Conservation (phyloP, 805 yeast species). For the Maudiozyma serrabonitensis region DNA sequence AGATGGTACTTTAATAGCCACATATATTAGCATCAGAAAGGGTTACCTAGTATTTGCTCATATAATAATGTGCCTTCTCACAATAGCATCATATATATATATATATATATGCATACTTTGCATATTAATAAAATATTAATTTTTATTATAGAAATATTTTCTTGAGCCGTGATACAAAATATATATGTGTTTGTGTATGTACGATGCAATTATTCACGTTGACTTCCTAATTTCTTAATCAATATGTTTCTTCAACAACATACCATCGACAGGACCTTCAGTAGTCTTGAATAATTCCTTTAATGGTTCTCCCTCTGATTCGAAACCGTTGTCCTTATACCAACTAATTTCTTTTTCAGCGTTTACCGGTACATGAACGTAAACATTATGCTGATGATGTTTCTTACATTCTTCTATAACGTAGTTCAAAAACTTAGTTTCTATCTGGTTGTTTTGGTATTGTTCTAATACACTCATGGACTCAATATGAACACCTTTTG, state of each 20-base stretch:
- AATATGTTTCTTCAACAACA: conserved; percentile 11
- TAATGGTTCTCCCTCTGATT: conserved; percentile 14
- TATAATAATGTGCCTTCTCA: background rate
- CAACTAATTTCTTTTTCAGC: conserved; percentile 38
- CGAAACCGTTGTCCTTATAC: conserved; percentile 45
- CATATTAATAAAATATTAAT: background rate
- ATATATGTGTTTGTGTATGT: background rate
- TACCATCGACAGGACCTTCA: conserved; percentile 15
- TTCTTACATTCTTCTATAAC: conserved; percentile 46
- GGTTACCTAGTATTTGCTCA: too few relatives aligned
- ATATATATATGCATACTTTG: background rate
- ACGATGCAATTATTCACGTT: background rate
- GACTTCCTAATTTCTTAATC: background rate
- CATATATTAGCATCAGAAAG: too few relatives aligned
- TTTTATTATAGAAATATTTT: background rate
- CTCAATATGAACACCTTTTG: conserved; percentile 54
- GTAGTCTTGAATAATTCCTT: background rate
- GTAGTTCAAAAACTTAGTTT: conserved; percentile 45
- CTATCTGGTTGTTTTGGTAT: conserved; percentile 56
- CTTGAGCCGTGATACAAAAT: background rate
- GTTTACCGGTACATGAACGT: conserved; percentile 42
- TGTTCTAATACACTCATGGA: conserved; percentile 57
- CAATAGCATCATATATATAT: background rate
- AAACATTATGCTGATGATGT: conserved; percentile 34
- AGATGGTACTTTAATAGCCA: too few relatives aligned